Evolutionary conservation across 768 basidiomycete genomes (phyloP).

Genomic region (Russula lepida): DNA sequence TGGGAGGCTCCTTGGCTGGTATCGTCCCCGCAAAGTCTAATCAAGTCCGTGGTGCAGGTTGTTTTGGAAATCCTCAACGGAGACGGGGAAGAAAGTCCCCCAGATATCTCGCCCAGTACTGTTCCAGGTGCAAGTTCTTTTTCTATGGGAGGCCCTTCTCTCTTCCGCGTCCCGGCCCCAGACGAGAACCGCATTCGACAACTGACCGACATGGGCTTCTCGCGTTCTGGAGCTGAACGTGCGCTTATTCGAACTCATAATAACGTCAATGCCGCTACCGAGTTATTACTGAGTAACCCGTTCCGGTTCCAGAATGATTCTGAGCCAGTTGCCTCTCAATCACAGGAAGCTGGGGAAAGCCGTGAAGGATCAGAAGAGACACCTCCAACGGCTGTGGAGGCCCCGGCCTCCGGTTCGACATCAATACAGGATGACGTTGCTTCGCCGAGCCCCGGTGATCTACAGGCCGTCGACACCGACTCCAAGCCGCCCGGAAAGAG

Average conservation of each 20-base stretch:
- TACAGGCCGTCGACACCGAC: not conserved
- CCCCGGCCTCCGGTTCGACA: constrained; percentile 23
- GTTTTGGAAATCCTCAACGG: constrained; percentile 75
- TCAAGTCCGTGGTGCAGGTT: constrained; percentile 64
- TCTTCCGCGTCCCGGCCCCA: constrained; percentile 38
- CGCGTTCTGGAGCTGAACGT: constrained; percentile 75
- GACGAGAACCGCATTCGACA: constrained; percentile 76
- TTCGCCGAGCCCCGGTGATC: constrained; percentile 14
- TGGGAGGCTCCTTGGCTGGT: constrained; percentile 85
- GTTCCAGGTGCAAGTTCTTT: constrained; percentile 28
- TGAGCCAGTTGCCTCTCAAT: constrained; percentile 32
- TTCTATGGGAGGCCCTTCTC: constrained; percentile 27
- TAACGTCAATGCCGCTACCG: constrained; percentile 82
- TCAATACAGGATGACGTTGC: constrained; percentile 26
- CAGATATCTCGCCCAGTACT: constrained; percentile 30
- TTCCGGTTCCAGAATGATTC: constrained; percentile 69
- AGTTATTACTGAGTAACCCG: constrained; percentile 75
- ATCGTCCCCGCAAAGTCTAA: constrained; percentile 63
- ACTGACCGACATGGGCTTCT: constrained; percentile 95
- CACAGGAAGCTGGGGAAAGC: constrained; percentile 21
- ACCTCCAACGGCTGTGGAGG: constrained; percentile 4
- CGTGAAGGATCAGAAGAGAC: constrained; percentile 19
- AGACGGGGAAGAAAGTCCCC: constrained; percentile 67
- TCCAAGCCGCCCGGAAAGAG: constrained; percentile 34
- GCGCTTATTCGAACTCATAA: constrained; percentile 82